Conservation (phyloP, 495 filamentous ascomycete genomes). For the Xanthoparmelia taractica region DNA sequence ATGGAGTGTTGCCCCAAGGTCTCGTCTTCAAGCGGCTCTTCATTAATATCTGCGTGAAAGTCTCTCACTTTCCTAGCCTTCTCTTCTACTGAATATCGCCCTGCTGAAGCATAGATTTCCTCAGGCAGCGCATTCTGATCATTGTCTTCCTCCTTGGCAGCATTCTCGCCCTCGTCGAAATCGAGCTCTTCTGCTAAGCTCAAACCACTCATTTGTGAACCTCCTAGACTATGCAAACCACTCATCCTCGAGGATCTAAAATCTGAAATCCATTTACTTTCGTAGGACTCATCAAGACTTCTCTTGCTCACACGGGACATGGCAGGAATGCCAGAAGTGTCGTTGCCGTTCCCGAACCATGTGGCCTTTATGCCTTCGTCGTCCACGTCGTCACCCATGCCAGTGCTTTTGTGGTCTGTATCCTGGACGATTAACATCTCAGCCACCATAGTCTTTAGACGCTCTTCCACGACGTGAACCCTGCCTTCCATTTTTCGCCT, state of each 20-base stretch:
- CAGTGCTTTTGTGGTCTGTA: constrained; percentile 26
- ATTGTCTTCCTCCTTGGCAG: constrained; percentile 41
- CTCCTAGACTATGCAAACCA: constrained; percentile 43
- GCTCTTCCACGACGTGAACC: constrained; percentile 77
- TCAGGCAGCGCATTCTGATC: constrained; percentile 38
- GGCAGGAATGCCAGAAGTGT: constrained; percentile 63
- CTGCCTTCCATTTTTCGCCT: constrained; percentile 73
- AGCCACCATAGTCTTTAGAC: constrained; percentile 72
- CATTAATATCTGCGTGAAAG: constrained; percentile 35
- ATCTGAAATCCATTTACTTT: constrained; percentile 33
- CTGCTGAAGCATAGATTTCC: constrained; percentile 22
- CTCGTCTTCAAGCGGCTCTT: constrained; percentile 7
- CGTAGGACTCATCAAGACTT: constrained; percentile 57
- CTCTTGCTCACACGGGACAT: constrained; percentile 45
- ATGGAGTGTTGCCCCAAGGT: constrained; percentile 4
- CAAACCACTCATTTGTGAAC: constrained; percentile 52
- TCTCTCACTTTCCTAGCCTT: constrained; percentile 48
- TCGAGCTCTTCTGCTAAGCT: constrained; percentile 87
- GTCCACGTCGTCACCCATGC: constrained; percentile 10
- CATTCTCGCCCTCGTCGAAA: constrained; percentile 64
- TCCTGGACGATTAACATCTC: constrained; percentile 74
- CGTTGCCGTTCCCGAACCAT: constrained; percentile 49
- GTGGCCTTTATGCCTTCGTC: constrained; percentile 35
- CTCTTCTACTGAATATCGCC: constrained; percentile 31
- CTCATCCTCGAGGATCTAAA: constrained; percentile 61